Evolutionary conservation across 106 monocot genomes (phyloP), one percentile per base, ranked within the genome.

Genomic region (Apostasia shenzhenica): DNA sequence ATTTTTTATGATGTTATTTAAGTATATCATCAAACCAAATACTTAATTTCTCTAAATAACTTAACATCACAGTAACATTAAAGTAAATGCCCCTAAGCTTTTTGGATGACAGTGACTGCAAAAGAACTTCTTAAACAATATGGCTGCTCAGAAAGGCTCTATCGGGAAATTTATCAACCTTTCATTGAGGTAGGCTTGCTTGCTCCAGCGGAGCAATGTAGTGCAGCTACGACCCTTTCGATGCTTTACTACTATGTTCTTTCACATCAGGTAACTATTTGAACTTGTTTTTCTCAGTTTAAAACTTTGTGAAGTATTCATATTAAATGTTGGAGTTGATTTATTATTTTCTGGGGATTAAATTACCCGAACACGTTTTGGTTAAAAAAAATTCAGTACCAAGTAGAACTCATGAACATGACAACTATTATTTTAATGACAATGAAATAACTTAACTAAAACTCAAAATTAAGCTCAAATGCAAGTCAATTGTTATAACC

Each of bases 81-180:
- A 26, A 26, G 26, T 26, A 26, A 26, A 26, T 26, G 26, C 26
- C 26, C 26, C 26, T 26, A 26, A 26, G 26, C 26, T 26, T 61
- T 71, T 84, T 75, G 14, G 2, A 54, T 82, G 48, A 44, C 85
- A 92, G 92, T 92, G 82, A 92, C 85, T 51, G 75, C 88, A 75
- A 82, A 83, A 68, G 88, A 88, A 69, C 78, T 92, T 40, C 77
- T 88, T 69, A 85, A 78, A 71, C 69, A 77, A 52, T 88, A 73
- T 72, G 83, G 92, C 5, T 88, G 88, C 83, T 92, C 92, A 45
- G 70, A 74, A 63, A 85, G 72, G 41, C 84, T 91, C 59, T 88
- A 79, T 50, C 56, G 57, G 46, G 78, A 82, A 45, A 75, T 63
- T 74, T 80, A 82, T 59, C 68, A 84, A 57, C 88, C 91, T 44